Evolutionary conservation across 2,329 filamentous ascomycete genomes (phyloP).

Genomic region (Cordyceps cateniannulata): DNA sequence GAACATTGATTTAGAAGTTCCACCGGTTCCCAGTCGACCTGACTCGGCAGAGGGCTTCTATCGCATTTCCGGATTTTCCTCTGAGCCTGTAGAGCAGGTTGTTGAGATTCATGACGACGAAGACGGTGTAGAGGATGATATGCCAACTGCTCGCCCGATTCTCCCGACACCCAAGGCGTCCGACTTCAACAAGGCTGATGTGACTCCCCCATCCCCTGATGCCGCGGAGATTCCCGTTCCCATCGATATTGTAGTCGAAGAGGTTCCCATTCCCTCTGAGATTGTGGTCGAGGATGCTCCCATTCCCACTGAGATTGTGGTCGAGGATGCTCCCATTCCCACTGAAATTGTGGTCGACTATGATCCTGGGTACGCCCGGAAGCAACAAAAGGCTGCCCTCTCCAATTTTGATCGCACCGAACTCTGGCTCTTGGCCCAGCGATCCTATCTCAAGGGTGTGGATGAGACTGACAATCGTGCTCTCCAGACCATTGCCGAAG

Average conservation of each 20-base stretch:
- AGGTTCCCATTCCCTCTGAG: too few relatives aligned
- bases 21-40: slow-evolving; percentile 30
- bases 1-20: slow-evolving; percentile 39
- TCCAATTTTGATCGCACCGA: slow-evolving; percentile 80
- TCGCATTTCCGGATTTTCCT: slow-evolving; percentile 31
- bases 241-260: too few relatives aligned
- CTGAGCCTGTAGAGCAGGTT: slow-evolving; percentile 57
- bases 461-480: slow-evolving; percentile 38
- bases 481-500: slow-evolving; percentile 31
- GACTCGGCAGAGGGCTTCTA: slow-evolving; percentile 33
- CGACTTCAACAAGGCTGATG: slow-evolving; percentile 24
- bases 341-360: slow-evolving; percentile 64
- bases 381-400: slow-evolving; percentile 63
- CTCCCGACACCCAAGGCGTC: slow-evolving; percentile 26
- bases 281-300: too few relatives aligned
- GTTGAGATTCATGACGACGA: slow-evolving; percentile 50
- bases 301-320: slow-evolving; percentile 57
- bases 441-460: slow-evolving; percentile 65
- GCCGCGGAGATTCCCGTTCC: too few relatives aligned
- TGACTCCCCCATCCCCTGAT: slow-evolving; percentile 34
- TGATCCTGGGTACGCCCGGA: slow-evolving; percentile 67
- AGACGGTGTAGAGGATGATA: slow-evolving; percentile 49
- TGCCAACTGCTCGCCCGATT: slow-evolving; percentile 57
- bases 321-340: slow-evolving; percentile 53
- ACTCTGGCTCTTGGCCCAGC: slow-evolving; percentile 79